Base-by-base conservation (phyloP, 805 yeast genomes). In the Maudiozyma pseudohumilis region DNA sequence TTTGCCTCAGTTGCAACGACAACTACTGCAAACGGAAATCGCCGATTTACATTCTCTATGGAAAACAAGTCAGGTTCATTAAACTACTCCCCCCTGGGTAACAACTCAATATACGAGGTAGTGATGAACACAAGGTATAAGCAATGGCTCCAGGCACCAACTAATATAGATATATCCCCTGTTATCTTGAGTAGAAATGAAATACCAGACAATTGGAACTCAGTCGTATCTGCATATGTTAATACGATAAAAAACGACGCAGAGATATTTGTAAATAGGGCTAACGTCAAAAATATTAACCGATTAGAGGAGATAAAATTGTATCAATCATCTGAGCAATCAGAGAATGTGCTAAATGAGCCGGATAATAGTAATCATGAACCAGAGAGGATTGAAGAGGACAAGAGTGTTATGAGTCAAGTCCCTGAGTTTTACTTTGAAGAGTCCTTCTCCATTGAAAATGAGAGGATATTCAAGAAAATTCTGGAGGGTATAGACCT, bases 141-240 rank as follows among this genome's bases (percentile, higher is more conserved):
- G 31, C 50, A 56, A 38, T 60, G 64, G 64, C 40, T 80, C 19
- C 64, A 65, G 29, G 70, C 75, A 6, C 97, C 98, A 0, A 80
- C 95, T 0, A 65, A 72, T 2, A 69, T 70, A 35, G 97, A 92
- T 51, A 89, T 89, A 9, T 95, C 96, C 0, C 86, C 80, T 18
- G 79, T 86, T 9, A 75, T 71, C 34, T 63, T 89, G 28, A 64
- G 80, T 3, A 74, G 72, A 32, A 51, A 52, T 35, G 50, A 45
- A 23, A 54, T 77, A 4, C 65, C 65, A 16, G 66, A 64, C 35
- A 66, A 70, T 6, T 59, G 70, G 41, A 61, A 66, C 29, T 53
- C 61, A 1, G 64, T 60, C 18, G 63, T 80, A 31, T 61, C 57
- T 13, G 47, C 59, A 2, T 80, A 78, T 44, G 45, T 74, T 10